A percentile compares a stretch with the other conserved stretches of the same genome.
Evolutionary conservation across 352 stramenopile genomes (phyloP).

Genomic region (Phytophthora rubi): DNA sequence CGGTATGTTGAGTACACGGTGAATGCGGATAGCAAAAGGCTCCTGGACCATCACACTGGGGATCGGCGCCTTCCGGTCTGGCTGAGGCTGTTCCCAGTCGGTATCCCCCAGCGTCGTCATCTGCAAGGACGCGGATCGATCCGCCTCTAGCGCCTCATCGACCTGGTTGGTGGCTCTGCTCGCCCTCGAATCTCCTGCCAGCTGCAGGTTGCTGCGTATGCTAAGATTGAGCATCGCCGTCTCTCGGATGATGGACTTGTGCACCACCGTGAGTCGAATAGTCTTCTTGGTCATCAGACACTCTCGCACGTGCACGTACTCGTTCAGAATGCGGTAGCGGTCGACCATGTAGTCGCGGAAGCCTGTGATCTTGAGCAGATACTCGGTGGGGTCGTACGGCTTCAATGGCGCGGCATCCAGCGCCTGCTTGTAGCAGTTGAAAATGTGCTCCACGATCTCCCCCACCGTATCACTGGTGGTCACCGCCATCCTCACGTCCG

Average conservation of each 20-base stretch:
- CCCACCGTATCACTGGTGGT: conserved; percentile 83
- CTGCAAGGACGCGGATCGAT: conserved; percentile 63
- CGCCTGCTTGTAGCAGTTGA: conserved; percentile 88
- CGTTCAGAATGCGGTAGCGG: conserved; percentile 80
- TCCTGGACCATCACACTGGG: conserved; percentile 66
- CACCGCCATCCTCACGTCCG: conserved; percentile 88
- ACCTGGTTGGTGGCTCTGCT: conserved; percentile 59
- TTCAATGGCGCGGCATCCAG: conserved; percentile 75
- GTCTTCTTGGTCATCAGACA: conserved; percentile 89
- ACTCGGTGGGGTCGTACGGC: conserved; percentile 83
- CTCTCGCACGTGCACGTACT: conserved; percentile 90
- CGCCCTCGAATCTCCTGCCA: conserved; percentile 28
- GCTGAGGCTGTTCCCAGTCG: conserved; percentile 64
- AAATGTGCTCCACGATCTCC: conserved; percentile 90
- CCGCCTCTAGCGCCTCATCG: conserved; percentile 60
- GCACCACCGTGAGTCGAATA: conserved; percentile 83
- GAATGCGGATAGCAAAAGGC: conserved; percentile 74
- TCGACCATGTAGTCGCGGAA: conserved; percentile 90
- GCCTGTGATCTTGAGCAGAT: conserved; percentile 86
- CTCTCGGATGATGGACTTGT: conserved; percentile 87
- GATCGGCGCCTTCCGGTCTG: conserved; percentile 44
- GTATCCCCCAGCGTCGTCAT: conserved; percentile 75
- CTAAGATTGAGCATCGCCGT: conserved; percentile 80
- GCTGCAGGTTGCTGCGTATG: conserved; percentile 71
- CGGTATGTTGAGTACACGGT: conserved; percentile 86